Evolutionary conservation across 805 yeast genomes (phyloP).

Genomic region (Saturnispora sekii): DNA sequence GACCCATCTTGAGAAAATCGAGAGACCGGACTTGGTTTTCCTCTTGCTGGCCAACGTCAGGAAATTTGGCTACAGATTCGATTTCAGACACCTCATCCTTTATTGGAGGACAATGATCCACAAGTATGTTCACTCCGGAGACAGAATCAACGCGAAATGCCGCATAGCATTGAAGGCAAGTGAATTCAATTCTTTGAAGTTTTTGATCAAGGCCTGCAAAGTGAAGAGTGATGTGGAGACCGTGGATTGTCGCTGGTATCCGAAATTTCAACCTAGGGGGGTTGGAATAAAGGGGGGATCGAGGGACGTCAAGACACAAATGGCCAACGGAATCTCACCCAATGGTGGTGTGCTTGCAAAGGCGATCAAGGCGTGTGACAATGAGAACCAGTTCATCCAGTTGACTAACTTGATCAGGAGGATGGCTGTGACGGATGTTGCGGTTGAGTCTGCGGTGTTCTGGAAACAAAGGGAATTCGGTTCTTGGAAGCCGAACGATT

Average conservation of each 20-base stretch:
- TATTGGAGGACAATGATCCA: conserved; percentile 17
- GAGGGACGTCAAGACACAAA: conserved; percentile 17
- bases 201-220: conserved; percentile 7
- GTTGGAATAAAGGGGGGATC: conserved; percentile 11
- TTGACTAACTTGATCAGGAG: conserved; percentile 10
- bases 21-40: conserved; percentile 17
- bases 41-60: conserved; percentile 20
- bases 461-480: conserved; percentile 17
- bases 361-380: conserved; percentile 12
- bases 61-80: conserved; percentile 15
- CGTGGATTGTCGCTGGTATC: conserved; percentile 4
- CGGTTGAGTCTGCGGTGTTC: conserved; percentile 13
- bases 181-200: conserved; percentile 7
- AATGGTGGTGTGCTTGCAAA: conserved; percentile 12
- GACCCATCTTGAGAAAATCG: conserved; percentile 12
- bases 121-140: conserved; percentile 17
- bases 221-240: conserved; percentile 3
- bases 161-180: conserved; percentile 4
- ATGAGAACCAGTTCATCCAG: conserved; percentile 11
- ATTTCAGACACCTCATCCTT: conserved; percentile 13
- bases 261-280: conserved; percentile 8
- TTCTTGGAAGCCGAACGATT: conserved; percentile 6
- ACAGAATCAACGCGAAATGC: conserved; percentile 15
- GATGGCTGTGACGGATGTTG: conserved; percentile 1
- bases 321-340: conserved; percentile 21